Base-by-base conservation (phyloP, 352 stramenopile species). In the Phytopythium sindhum region DNA sequence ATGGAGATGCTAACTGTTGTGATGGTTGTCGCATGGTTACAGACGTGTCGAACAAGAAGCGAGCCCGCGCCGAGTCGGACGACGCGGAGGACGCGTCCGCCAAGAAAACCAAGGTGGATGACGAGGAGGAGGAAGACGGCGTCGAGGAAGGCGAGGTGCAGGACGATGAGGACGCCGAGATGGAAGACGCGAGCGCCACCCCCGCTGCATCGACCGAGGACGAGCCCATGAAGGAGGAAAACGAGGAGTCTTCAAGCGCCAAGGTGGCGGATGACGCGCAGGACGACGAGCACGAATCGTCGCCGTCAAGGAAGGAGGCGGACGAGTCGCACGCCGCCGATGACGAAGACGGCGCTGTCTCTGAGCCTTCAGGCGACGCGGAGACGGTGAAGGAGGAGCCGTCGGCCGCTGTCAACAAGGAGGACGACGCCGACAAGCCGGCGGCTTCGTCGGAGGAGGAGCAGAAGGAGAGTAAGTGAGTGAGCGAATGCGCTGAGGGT, bases 1-100 rank as follows among this genome's bases (percentile, higher is more conserved):
- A 37, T 91, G 55, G 89, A 86, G 64, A 89, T 88, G 61, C 77
- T 57, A 53, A 69, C 26, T 66, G 51, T n/a, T 71, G 62, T 33
- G 73, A 69, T 54, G 47, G 15, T 23, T 33, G 23, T 26, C 2
- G 31, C 37, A 58, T 64, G 29, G 41, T 44, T 60, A 41, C 41
- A 23, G 58, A 50, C 47, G 53, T 35, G 39, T 66, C 71, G n/a
- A 61, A 53, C 44, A 63, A 67, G 45, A 81, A 81, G 55, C 77
- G 75, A 23, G 60, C 66, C 2, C 59, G 71, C 23, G 47, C 50
- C 50, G 58, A 65, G 23, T 80, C 73, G 8, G 69, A 78, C 10
- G 74, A 78, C 29, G 26, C 57, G 23, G 59, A 44, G 19, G 56
- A 70, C 31, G 48, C 65, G 2, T 28, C 37, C 24, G 37, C 44